Base-by-base conservation (phyloP, 2,329 filamentous ascomycete genomes). In the Aspergillus sp. region DNA sequence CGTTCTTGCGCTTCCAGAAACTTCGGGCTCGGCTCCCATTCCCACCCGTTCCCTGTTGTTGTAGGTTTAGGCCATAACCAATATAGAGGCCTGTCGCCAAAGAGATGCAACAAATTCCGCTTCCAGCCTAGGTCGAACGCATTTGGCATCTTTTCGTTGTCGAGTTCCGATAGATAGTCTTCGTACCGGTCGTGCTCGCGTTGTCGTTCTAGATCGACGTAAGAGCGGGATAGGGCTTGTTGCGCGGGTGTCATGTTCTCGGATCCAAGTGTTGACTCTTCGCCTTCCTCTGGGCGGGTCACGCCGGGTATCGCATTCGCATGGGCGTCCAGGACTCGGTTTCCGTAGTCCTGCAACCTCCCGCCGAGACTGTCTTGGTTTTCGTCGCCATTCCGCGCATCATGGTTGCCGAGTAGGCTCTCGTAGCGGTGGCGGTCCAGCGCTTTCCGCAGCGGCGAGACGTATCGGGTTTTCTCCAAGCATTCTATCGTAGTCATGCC, bases 401-500 rank as follows among this genome's bases (percentile, higher is more conserved):
- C 50, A 38, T 36, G 73, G 38, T 45, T 50, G 30, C 74, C 54
- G 42, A 61, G 49, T 13, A 83, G 78, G 60, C 84, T 81, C 47
- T 83, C 80, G 60, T 78, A 75, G 64, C 85, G 83, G 55, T 87
- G 83, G 61, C 84, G 79, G 69, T 90, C 86, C 69, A 93, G 83
- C 48, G 84, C 84, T 69, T 86, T 86, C 56, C 89, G 84, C 59
- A 96, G 73, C 0, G 91, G 91, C 9, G 89, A 91, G 7, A 96
- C 83, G 75, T 99, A 99, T 55, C 95, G 85, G 2, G 93, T 98
- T 80, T 95, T 97, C 75, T 99, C 95, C 58, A 99, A 79, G 67
- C 89, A 96, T 74, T 99, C 95, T 58, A 99, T 97, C 3, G 95
- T 99, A 1, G 95, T 99, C 75, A 96, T 87, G 3, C 91, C 91